These are phyloP conservation scores for Filobasidium uniguttulatum DNA, from an alignment of 1,284 basidiomycete species.

Conservation along the genomic window DNA sequence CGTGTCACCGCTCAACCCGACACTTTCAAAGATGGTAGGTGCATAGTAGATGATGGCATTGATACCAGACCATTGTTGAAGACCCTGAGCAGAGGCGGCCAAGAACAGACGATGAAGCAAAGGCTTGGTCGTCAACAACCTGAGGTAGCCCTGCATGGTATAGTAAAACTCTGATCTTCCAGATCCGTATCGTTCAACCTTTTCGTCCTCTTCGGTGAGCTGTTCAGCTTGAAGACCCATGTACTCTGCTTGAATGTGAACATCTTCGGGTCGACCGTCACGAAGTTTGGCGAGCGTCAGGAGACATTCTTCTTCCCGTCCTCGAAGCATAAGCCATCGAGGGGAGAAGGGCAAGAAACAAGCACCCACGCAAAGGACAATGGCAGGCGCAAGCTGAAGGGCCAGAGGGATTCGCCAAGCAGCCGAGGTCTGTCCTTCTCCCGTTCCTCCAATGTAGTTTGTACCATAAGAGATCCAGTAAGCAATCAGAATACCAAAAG, in stretches of 20 bases:
- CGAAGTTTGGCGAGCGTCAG: conserved; percentile 51
- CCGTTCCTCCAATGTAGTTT: conserved; percentile 41
- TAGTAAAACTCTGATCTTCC: conserved; percentile 25
- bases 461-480: conserved; percentile 62
- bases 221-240: conserved; percentile 68
- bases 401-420: conserved; percentile 65
- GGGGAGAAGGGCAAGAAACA: conserved; percentile 44
- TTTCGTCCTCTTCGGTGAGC: conserved; percentile 52
- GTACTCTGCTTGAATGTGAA: conserved; percentile 63
- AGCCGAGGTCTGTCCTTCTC: conserved; percentile 39
- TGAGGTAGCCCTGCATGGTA: conserved; percentile 27
- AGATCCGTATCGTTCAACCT: conserved; percentile 33
- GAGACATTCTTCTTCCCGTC: conserved; percentile 58
- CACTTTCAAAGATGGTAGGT: conserved; percentile 14
- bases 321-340: conserved; percentile 49
- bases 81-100: conserved; percentile 30
- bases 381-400: conserved; percentile 58
- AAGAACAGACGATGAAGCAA: conserved; percentile 31
- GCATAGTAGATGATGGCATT: conserved; percentile 28
- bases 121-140: conserved; percentile 29
- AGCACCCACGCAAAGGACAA: conserved; percentile 45
- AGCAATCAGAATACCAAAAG: conserved; percentile 41
- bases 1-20: conserved; percentile 36
- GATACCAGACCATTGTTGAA: conserved; percentile 36
- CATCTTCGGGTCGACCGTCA: conserved; percentile 44